These are phyloP conservation scores for Flaveria ramosissima DNA, from an alignment of 129 eudicot species.

Conservation along the genomic window DNA sequence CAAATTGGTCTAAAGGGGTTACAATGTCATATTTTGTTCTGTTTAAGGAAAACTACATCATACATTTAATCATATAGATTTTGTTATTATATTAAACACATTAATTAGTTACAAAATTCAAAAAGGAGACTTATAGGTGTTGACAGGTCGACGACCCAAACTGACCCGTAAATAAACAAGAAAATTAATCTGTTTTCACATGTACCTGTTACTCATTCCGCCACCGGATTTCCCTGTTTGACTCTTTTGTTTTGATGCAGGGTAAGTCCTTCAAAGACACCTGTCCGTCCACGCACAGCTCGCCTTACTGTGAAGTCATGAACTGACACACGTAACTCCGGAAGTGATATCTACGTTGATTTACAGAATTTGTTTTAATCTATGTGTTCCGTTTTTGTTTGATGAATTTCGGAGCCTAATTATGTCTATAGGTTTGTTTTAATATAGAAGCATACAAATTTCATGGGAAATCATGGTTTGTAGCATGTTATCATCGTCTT, in stretches of 20 bases:
- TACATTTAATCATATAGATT: not conserved
- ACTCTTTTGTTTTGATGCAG: constrained; percentile 40
- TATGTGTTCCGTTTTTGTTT: constrained; percentile 21
- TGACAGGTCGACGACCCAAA: not conserved
- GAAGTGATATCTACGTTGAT: constrained; percentile 11
- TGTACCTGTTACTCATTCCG: not conserved
- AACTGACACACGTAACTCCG: constrained; percentile 34
- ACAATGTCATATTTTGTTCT: not conserved
- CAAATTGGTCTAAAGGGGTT: not conserved
- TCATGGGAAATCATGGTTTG: constrained; percentile 9
- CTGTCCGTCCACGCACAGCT: constrained; percentile 79
- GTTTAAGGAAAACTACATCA: not conserved
- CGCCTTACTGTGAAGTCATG: constrained; percentile 46
- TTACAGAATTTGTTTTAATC: constrained; percentile 4
- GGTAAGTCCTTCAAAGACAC: constrained; percentile 97
- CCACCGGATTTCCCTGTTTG: not conserved
- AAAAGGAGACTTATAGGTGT: not conserved
- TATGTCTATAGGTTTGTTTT: constrained; percentile 23
- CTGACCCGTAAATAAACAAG: not conserved
- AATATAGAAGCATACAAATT: constrained; percentile 2
- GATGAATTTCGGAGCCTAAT: constrained; percentile 28
- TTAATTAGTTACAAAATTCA: not conserved
- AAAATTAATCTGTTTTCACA: not conserved
- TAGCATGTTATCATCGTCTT: not conserved
- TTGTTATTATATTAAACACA: not conserved